A percentile compares a stretch with the other conserved stretches of the same genome.
Evolutionary conservation across 2,329 filamentous ascomycete species (phyloP).

Genomic region (Salinomyces thailandicus): DNA sequence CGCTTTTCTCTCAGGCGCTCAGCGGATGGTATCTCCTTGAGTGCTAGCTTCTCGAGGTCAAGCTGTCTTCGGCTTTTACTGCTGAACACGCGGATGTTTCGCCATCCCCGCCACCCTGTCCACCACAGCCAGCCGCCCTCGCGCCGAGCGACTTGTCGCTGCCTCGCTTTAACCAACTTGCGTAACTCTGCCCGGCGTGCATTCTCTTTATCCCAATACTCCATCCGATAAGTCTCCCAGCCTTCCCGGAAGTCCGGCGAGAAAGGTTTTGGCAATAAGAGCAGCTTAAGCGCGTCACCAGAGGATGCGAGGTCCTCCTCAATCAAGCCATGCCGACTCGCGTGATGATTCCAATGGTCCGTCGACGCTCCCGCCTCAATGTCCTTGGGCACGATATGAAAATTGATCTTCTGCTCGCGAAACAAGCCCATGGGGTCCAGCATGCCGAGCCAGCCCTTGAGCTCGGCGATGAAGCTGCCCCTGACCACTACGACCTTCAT

Average conservation of each 20-base stretch:
- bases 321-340: constrained; percentile 33
- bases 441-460: constrained; percentile 42
- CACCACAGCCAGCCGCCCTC: constrained; percentile 76
- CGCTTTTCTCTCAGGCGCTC: constrained; percentile 14
- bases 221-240: constrained; percentile 87
- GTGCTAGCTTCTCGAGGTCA: constrained; percentile 21
- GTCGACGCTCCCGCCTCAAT: constrained; percentile 41
- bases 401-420: constrained; percentile 24
- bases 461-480: constrained; percentile 70
- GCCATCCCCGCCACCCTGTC: constrained; percentile 58
- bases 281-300: constrained; percentile 82
- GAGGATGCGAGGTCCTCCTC: constrained; percentile 87
- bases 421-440: constrained; percentile 25
- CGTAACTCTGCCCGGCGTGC: constrained; percentile 69
- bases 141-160: constrained; percentile 58
- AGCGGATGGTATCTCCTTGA: constrained; percentile 16
- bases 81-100: constrained; percentile 21
- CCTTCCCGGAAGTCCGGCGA: constrained; percentile 90
- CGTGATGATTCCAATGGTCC: constrained; percentile 33
- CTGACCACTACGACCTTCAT: constrained; percentile 88
- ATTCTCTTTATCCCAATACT: constrained; percentile 97
- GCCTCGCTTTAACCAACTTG: constrained; percentile 56
- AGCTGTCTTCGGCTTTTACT: constrained; percentile 20
- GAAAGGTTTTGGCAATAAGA: constrained; percentile 88
- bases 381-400: constrained; percentile 29